Percentiles rank a stretch among this genome's conserved stretches.
Evolutionary conservation across 2,329 filamentous ascomycete genomes (phyloP).

Genomic region (Ceratocystiopsis brevicomis): DNA sequence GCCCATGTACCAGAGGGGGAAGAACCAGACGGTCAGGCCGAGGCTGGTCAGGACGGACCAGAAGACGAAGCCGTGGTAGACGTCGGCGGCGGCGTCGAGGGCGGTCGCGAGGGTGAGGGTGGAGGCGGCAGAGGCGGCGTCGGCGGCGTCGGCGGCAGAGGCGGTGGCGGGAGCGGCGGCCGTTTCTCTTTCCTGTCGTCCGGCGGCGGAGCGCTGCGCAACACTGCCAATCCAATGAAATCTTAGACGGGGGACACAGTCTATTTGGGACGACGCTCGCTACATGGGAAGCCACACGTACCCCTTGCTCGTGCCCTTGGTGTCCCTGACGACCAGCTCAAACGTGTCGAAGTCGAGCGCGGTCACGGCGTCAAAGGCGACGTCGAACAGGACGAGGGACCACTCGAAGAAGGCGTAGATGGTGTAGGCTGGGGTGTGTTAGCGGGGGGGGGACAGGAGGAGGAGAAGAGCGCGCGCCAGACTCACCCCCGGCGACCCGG

Average conservation of each 20-base stretch:
- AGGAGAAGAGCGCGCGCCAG: too few species aligned
- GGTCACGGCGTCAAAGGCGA: conserved; percentile 90
- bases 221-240: conserved; percentile 29
- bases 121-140: conserved; percentile 46
- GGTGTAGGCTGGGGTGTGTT: conserved; percentile 57
- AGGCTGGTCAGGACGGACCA: conserved; percentile 89
- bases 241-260: too few species aligned
- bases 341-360: conserved; percentile 78
- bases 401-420: conserved; percentile 97
- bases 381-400: conserved; percentile 84
- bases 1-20: conserved; percentile 97
- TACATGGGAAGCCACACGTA: conserved; percentile 97
- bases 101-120: conserved; percentile 56
- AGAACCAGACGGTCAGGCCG: conserved; percentile 87
- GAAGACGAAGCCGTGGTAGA: conserved; percentile 90
- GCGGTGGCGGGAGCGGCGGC: too few species aligned
- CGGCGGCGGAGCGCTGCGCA: conserved; percentile 24
- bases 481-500: conserved; percentile 73
- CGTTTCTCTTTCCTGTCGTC: conserved; percentile 59
- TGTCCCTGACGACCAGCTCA: conserved; percentile 73
- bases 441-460: too few species aligned
- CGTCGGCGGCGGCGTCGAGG: conserved; percentile 66
- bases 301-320: conserved; percentile 86
- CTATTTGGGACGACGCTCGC: too few species aligned
- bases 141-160: conserved; percentile 18